Evolutionary conservation across 441 rosid species (phyloP).

Genomic region (Corymbia citriodora): DNA sequence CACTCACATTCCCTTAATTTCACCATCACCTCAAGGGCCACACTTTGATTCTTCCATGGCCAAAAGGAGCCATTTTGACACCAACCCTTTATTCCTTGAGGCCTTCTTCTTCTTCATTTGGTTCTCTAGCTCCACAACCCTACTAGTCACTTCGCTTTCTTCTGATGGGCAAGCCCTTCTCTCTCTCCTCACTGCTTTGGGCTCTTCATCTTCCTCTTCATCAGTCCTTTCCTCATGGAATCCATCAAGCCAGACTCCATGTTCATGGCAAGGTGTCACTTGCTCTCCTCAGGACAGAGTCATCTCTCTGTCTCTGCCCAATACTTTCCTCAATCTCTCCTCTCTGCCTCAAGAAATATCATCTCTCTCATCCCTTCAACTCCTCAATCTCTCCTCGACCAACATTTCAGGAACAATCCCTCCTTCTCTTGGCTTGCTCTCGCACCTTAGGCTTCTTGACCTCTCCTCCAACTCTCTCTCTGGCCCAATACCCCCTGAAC

Average conservation of each 20-base stretch:
- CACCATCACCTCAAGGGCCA: constrained; percentile 1
- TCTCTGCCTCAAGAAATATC: constrained; percentile 62
- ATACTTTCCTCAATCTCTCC: constrained; percentile 82
- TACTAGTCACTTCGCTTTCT: constrained; percentile 40
- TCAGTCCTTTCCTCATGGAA: constrained; percentile 74
- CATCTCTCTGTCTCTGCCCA: constrained; percentile 69
- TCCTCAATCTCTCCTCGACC: constrained; percentile 84
- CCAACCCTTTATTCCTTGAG: constrained; percentile 9
- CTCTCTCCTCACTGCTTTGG: constrained; percentile 47
- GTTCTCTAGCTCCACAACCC: constrained; percentile 19
- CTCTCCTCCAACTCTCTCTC: constrained; percentile 85
- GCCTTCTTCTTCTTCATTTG: constrained; percentile 19
- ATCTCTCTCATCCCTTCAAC: constrained; percentile 76
- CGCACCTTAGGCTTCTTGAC: constrained; percentile 70
- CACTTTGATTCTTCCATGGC: constrained; percentile 28
- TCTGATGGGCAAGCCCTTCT: constrained; percentile 82
- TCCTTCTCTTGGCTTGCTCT: constrained; percentile 62
- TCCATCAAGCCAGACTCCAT: constrained; percentile 69
- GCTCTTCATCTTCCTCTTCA: constrained; percentile 36
- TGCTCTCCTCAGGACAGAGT: constrained; percentile 82
- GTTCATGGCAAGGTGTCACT: constrained; percentile 88
- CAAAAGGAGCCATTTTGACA: constrained; percentile 17
- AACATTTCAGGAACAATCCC: constrained; percentile 88
- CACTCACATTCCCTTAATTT: background rate
- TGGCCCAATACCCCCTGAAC: constrained; percentile 64